Base-by-base conservation (phyloP, 2,329 filamentous ascomycete species). In the Colletotrichum shisoi region DNA sequence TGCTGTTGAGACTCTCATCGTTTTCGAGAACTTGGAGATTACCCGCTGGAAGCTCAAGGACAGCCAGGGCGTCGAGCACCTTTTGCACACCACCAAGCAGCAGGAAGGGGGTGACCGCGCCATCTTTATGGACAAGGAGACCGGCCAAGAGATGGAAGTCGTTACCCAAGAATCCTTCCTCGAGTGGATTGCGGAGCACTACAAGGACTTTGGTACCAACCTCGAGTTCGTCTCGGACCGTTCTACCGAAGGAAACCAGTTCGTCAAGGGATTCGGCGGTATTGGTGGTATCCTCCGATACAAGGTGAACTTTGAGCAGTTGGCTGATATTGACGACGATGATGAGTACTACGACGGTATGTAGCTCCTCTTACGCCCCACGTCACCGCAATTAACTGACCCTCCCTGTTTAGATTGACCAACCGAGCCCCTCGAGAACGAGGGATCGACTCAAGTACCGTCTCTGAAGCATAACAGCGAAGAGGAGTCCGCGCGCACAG, bases 281-380 rank as follows among this genome's bases (percentile, higher is more conserved):
- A 97, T 99, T 74, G 95, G 95, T 73, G 94, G 94, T 71, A 90
- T 99, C 76, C 89, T 99, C 78, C 93, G 95, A 74, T 99, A 99
- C 89, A 97, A 97, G 85, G 93, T 99, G 85, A 99, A 99, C 85
- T 99, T 99, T 83, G 96, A 99, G 83, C 96, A 99, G 82, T 87
- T 99, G 80, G 91, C 91, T 80, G 95, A 98, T 79, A 86, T 91
- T 76, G 89, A 91, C 76, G 94, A 96, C 79, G 91, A 95, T 78
- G 91, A 94, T 81, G 94, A 98, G 79, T 94, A 94, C 81, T 97
- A 96, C 84, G 86, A 87, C 80, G 85, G 84, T 83, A 74, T 74
- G 78, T 71, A 17, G 15, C 52, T 31, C 45, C 27, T 49, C 21
- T 52, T 15, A 12, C 9, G 15, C 3, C 11, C 6, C 57, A 19